Conservation (phyloP, 495 filamentous ascomycete species). For the Cairneyella variabilis region DNA sequence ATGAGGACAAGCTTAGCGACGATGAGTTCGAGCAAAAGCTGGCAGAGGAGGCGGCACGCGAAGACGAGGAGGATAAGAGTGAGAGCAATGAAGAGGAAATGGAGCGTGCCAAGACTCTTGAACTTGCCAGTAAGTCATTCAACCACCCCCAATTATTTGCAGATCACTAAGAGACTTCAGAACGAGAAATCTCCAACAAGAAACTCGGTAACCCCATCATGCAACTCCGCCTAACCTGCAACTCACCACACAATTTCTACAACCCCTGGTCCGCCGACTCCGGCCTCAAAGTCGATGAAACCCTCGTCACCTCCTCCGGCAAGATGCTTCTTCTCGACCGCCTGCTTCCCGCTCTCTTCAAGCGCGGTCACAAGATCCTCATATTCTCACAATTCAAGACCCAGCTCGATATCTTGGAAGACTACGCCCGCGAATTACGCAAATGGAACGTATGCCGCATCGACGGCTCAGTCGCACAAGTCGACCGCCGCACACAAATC, state of each 20-base stretch:
- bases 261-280: constrained; percentile 69
- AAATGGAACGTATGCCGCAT: constrained; percentile 84
- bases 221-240: constrained; percentile 89
- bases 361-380: constrained; percentile 79
- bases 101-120: constrained; percentile 65
- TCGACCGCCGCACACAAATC: constrained; percentile 79
- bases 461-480: constrained; percentile 80
- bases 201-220: constrained; percentile 93
- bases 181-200: constrained; percentile 81
- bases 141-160: background rate
- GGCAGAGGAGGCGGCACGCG: constrained; percentile 46
- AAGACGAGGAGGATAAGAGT: constrained; percentile 49
- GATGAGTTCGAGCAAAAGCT: constrained; percentile 68
- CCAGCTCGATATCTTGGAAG: constrained; percentile 85
- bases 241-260: constrained; percentile 94
- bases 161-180: constrained; percentile 31
- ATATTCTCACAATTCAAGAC: constrained; percentile 97
- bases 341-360: constrained; percentile 71
- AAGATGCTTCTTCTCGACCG: constrained; percentile 95
- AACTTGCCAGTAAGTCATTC: constrained; percentile 62
- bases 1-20: constrained; percentile 74
- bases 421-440: constrained; percentile 71
- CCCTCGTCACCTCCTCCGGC: constrained; percentile 77
- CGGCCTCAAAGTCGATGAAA: constrained; percentile 58
- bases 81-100: constrained; percentile 50